phyloP scores from a whole-genome alignment of 2,329 filamentous ascomycete species.

The Exophiala alcalophila region DNA sequence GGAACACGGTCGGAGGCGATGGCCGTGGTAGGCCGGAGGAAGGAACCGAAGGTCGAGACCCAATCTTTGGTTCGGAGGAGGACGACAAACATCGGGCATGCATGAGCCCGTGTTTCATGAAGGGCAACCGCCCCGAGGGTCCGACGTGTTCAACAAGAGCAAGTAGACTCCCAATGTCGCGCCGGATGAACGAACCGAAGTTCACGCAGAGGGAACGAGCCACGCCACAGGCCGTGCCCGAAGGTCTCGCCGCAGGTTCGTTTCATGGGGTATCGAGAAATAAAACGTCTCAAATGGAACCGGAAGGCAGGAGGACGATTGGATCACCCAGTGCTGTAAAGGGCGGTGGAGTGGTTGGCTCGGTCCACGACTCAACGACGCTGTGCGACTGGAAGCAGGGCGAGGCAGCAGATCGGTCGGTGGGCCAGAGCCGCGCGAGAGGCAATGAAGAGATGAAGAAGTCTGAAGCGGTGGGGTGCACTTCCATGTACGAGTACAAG shows the following conservation, averaged over 20 bases:
- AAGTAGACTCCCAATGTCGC: no score
- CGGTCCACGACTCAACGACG: constrained; percentile 19
- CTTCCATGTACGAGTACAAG: no score
- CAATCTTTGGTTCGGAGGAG: no score
- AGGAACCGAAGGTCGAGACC: no score
- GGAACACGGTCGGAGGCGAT: no score
- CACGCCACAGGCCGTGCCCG: neutral
- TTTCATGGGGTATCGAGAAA: neutral
- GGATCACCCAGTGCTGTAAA: constrained; percentile 8
- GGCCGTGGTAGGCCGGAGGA: no score
- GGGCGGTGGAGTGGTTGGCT: constrained; percentile 21
- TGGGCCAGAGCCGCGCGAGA: neutral
- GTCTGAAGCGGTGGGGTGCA: neutral
- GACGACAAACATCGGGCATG: no score
- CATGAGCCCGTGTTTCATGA: no score
- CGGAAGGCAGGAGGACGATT: constrained; percentile 2
- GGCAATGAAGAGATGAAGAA: neutral
- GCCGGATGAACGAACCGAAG: constrained; percentile 30
- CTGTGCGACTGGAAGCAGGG: constrained; percentile 14
- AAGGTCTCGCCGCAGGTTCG: neutral
- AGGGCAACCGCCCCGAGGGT: no score
- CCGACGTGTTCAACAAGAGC: no score
- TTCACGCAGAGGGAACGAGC: constrained; percentile 26
- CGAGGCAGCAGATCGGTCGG: constrained; percentile 6
- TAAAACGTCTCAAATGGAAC: constrained; percentile 8